Percentiles rank a stretch among this genome's conserved stretches.
These are phyloP conservation scores for Diaporthe citri DNA, from an alignment of 2,329 filamentous ascomycete species.

Conservation along the genomic window DNA sequence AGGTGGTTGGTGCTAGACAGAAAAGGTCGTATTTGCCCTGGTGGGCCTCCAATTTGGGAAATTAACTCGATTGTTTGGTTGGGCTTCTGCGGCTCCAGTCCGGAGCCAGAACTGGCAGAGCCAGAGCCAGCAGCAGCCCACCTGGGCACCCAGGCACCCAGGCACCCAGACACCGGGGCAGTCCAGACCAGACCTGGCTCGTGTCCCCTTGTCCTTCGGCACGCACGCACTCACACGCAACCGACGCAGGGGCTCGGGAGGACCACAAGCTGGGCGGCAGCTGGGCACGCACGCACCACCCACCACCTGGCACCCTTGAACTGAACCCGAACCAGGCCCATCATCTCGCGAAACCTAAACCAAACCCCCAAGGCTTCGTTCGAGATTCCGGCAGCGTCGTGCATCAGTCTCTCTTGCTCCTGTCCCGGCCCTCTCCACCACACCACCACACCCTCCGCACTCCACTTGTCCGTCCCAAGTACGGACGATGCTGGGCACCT, in stretches of 20 bases:
- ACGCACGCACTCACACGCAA: conserved; percentile 20
- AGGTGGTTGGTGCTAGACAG: conserved; percentile 9
- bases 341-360: conserved; percentile 33
- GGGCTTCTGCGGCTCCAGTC: conserved; percentile 29
- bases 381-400: conserved; percentile 23
- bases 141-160: background rate
- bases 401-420: conserved; percentile 20
- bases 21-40: conserved; percentile 29
- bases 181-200: conserved; percentile 27
- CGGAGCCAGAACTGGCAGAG: background rate
- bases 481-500: conserved; percentile 29
- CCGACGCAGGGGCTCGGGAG: conserved; percentile 31
- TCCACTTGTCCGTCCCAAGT: conserved; percentile 18
- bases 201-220: conserved; percentile 23
- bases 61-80: conserved; percentile 22
- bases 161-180: background rate
- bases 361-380: conserved; percentile 32
- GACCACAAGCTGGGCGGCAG: conserved; percentile 21
- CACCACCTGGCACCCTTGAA: conserved; percentile 14
- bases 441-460: conserved; percentile 4
- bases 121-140: conserved; percentile 5
- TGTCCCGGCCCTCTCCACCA: background rate
- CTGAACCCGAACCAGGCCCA: conserved; percentile 20
- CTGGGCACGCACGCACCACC: conserved; percentile 26
- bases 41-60: conserved; percentile 31